A percentile compares a stretch with the other conserved stretches of the same genome.
Evolutionary conservation across 805 yeast species (phyloP).

Genomic region (Candida montana): DNA sequence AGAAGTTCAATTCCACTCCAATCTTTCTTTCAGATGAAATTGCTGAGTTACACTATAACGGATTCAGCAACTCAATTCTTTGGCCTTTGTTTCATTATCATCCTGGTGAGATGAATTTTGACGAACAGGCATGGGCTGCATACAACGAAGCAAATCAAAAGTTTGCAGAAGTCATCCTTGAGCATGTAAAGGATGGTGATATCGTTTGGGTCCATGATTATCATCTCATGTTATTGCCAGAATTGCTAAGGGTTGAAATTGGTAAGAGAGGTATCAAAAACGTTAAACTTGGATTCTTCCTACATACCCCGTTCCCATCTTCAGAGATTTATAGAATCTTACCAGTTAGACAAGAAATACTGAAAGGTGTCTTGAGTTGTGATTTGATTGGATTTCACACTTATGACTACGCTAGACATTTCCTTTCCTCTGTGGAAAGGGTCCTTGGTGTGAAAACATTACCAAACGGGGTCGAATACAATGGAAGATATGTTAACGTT

Average conservation of each 20-base stretch:
- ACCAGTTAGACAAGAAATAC: constrained; percentile 90
- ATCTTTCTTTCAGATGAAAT: constrained; percentile 81
- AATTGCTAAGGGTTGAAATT: constrained; percentile 67
- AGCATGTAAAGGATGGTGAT: constrained; percentile 73
- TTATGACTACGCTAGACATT: constrained; percentile 97
- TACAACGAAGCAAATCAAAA: constrained; percentile 85
- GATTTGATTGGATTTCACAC: constrained; percentile 97
- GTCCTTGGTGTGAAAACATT: constrained; percentile 76
- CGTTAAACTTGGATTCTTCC: constrained; percentile 83
- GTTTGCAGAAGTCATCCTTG: constrained; percentile 71
- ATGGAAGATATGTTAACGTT: constrained; percentile 71
- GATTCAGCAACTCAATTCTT: constrained; percentile 86
- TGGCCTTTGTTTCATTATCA: constrained; percentile 99
- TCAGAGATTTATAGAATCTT: constrained; percentile 92
- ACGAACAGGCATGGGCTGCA: constrained; percentile 97
- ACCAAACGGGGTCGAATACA: constrained; percentile 84
- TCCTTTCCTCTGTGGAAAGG: constrained; percentile 81
- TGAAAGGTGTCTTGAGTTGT: constrained; percentile 88
- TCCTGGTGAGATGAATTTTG: constrained; percentile 98
- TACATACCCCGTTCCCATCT: constrained; percentile 98
- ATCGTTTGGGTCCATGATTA: constrained; percentile 98
- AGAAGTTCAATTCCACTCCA: constrained; percentile 85
- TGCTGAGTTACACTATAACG: constrained; percentile 95
- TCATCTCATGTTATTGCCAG: constrained; percentile 92
- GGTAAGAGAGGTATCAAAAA: constrained; percentile 39